Base-by-base conservation (phyloP, 768 basidiomycete species). In the Dioszegia hungarica region DNA sequence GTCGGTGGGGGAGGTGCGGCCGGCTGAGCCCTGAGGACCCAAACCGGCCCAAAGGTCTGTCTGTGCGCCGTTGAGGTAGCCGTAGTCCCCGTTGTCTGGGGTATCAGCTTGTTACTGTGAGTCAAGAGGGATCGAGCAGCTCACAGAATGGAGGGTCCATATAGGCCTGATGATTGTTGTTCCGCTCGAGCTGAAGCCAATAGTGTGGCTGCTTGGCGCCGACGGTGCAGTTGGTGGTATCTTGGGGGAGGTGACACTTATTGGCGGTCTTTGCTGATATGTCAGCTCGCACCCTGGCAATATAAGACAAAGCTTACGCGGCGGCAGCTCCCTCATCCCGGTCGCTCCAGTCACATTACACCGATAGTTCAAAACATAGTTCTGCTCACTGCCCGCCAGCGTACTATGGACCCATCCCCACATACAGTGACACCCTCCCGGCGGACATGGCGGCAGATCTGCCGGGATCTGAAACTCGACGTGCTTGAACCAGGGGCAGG, bases 31-130 rank as follows among this genome's bases (percentile, higher is more conserved):
- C 28, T 15, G 27, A 1, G 29, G 19, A 17, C 24, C 25, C 11
- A 52, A 29, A 10, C 43, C 58, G 6, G 68, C 66, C 50, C 62
- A 75, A 10, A 75, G 56, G 39, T 74, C 73, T 17, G 66, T 71
- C 57, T 77, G 75, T 15, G 74, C 74, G n/a, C 75, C 75, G 46
- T 77, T 60, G 56, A 62, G 59, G 49, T 68, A 75, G 10, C 75
- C 75, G 55, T 74, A 75, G 3, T 57, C 67, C 22, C 57, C 62
- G 61, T 77, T 77, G 50, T 71, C 66, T 66, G 36, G 9, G n/a
- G 5, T 60, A 22, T 43, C 28, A 25, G 54, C 49, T 47, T 57
- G 29, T 12, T 22, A 33, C 22, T 38, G 37, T 11, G 2, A 14
- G 1, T 1, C 10, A 11, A 33, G n/a, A 40, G 22, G 5, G 38